Base-by-base conservation (phyloP, 768 basidiomycete species). In the Russula emetica region DNA sequence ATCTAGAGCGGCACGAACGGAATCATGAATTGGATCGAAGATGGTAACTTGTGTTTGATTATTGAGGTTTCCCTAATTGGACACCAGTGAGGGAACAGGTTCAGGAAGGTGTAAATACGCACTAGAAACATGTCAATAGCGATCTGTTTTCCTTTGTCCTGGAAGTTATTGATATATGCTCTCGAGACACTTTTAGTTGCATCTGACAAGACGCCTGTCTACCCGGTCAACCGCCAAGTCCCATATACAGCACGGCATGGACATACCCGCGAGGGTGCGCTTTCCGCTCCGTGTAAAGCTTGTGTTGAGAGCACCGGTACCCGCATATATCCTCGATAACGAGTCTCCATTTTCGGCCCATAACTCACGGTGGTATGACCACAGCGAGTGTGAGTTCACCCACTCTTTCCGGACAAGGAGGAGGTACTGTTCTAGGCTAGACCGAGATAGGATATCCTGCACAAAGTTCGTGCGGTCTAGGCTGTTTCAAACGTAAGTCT, bases 271-370 rank as follows among this genome's bases (percentile, higher is more conserved):
- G 58, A 98, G 75, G 5, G 95, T 98, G 64, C 93, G 83, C 77
- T 97, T 99, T 50, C 97, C 97, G 66, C 84, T 95, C 53, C 97
- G 79, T 0, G 97, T 99, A 73, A 93, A 95, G 70, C 91, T 94
- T 5, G 97, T 98, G 71, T 99, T 99, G 67, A 99, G 76, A 22
- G 97, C 90, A 20, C 90, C 90, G 5, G 90, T 92, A 42, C 90
- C 97, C 45, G 95, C 95, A 74, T 99, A 99, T 67, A 96, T 96
- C 62, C 87, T 86, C 20, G 92, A 94, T 44, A 99, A 74, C 0
- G 92, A 90, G 72, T 97, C 94, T 14, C 94, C 94, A 70, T 94
- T 96, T 77, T 95, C 96, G 1, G 97, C 97, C 95, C 95, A 99
- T 5, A 98, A 77, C 72, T 95, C 91, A 24, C 95, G 85, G 74